Evolutionary conservation across 169 alveolate genomes (phyloP).

Genomic region (Blepharisma undulans): DNA sequence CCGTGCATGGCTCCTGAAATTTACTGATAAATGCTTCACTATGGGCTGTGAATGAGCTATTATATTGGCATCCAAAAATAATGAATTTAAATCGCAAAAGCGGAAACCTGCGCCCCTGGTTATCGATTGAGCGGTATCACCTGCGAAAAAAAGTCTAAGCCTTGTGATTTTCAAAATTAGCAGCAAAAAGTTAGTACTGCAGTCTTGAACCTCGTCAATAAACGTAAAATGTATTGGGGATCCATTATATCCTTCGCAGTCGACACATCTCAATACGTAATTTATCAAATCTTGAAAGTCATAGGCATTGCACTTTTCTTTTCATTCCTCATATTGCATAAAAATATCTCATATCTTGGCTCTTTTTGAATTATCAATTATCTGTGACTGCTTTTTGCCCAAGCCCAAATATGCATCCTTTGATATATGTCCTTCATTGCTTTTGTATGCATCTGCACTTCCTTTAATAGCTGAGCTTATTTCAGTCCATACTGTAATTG

Average conservation of each 20-base stretch:
- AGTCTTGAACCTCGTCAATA: constrained; percentile 77
- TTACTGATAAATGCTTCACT: constrained; percentile 63
- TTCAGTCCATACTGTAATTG: constrained; percentile 78
- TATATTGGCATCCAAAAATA: constrained; percentile 49
- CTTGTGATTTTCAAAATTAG: constrained; percentile 52
- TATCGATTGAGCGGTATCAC: constrained; percentile 87
- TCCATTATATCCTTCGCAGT: not conserved
- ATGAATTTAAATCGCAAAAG: constrained; percentile 70
- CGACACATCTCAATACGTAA: constrained; percentile 39
- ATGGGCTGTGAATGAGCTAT: constrained; percentile 10
- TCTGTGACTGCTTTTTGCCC: not conserved
- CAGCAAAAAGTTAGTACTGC: constrained; percentile 41
- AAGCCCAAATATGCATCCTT: not conserved
- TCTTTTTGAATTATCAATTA: constrained; percentile 20
- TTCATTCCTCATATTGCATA: constrained; percentile 68
- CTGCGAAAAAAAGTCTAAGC: constrained; percentile 65
- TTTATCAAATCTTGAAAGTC: constrained; percentile 74
- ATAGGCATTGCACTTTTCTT: constrained; percentile 45
- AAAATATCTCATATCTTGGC: constrained; percentile 40
- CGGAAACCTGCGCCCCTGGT: constrained; percentile 86
- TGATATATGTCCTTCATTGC: constrained; percentile 25
- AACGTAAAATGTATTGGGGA: constrained; percentile 55
- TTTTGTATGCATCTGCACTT: constrained; percentile 33
- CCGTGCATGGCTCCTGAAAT: constrained; percentile 80
- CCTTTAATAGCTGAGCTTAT: constrained; percentile 77